Conservation (phyloP, 1,284 basidiomycete species). For the Microbotryum lychnidis-dioicae region DNA sequence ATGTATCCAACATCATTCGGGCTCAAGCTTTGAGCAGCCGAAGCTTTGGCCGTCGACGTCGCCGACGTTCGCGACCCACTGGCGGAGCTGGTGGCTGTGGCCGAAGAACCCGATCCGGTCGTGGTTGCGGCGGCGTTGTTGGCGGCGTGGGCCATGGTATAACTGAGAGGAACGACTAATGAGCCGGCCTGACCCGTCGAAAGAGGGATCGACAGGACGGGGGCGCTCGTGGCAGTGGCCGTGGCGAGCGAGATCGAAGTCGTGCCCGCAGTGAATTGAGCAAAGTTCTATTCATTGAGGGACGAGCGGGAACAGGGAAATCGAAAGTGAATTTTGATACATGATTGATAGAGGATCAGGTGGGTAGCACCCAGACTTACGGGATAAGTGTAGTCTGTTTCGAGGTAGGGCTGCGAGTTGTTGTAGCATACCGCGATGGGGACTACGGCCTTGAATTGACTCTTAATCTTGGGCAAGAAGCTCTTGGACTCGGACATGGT, state of each 20-base stretch:
- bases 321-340: not conserved
- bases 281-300: constrained; percentile 14
- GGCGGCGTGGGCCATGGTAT: too few relatives aligned
- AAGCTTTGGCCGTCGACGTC: too few relatives aligned
- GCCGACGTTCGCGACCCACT: too few relatives aligned
- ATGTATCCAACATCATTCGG: too few relatives aligned
- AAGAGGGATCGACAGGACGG: constrained; percentile 4
- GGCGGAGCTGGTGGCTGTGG: too few relatives aligned
- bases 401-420: constrained; percentile 44
- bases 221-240: constrained; percentile 16
- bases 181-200: not conserved
- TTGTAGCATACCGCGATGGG: constrained; percentile 43
- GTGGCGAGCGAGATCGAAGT: constrained; percentile 18
- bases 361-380: not conserved
- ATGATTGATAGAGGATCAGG: too few relatives aligned
- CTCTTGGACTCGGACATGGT: constrained; percentile 37
- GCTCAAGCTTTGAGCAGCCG: too few relatives aligned
- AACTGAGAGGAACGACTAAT: not conserved
- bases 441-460: constrained; percentile 3
- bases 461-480: constrained; percentile 18
- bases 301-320: too few relatives aligned
- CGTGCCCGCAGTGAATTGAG: constrained; percentile 23
- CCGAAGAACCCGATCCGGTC: too few relatives aligned
- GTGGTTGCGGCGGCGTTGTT: too few relatives aligned
- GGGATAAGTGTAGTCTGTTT: constrained; percentile 34